Percentiles rank a stretch among this genome's conserved stretches.
These are phyloP conservation scores for Pyrenopolyporus hunteri DNA, from an alignment of 495 filamentous ascomycete genomes.

Conservation along the genomic window DNA sequence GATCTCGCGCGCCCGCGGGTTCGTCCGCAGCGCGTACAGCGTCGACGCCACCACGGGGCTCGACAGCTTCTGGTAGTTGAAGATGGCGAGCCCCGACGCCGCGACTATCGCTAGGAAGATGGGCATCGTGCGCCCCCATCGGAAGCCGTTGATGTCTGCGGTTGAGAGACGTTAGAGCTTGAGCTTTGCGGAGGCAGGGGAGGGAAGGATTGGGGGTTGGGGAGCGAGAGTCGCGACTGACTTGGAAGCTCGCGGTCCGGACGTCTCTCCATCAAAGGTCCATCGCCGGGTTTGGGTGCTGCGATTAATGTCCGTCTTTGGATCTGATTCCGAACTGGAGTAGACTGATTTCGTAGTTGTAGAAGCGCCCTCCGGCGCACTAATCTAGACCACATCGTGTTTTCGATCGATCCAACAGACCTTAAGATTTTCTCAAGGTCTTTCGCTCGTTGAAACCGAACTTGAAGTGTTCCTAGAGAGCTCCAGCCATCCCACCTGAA, in stretches of 20 bases:
- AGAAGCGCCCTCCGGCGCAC: conserved; percentile 41
- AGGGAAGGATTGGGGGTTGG: neutral
- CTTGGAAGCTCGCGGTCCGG: conserved; percentile 80
- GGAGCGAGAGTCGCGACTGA: too few relatives aligned
- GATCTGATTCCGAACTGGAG: conserved; percentile 18
- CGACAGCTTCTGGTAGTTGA: conserved; percentile 97
- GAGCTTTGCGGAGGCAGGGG: neutral
- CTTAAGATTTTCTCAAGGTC: conserved; percentile 17
- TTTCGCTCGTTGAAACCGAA: conserved; percentile 7
- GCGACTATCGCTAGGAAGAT: conserved; percentile 64
- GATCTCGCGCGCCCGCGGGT: conserved; percentile 69
- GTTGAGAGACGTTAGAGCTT: neutral
- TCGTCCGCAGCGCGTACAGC: conserved; percentile 88
- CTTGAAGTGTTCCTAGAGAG: neutral
- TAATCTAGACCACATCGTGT: conserved; percentile 49
- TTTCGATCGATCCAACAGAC: conserved; percentile 6
- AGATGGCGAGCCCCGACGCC: conserved; percentile 76
- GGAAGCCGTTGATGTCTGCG: conserved; percentile 45
- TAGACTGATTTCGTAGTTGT: conserved; percentile 25
- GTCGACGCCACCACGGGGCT: conserved; percentile 82
- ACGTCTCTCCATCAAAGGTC: conserved; percentile 79
- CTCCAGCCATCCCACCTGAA: conserved; percentile 33
- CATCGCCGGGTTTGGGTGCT: conserved; percentile 60
- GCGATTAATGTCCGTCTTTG: conserved; percentile 48
- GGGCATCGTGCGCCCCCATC: conserved; percentile 58